Base-by-base conservation (phyloP, 768 basidiomycete genomes). In the Calocera viscosa region DNA sequence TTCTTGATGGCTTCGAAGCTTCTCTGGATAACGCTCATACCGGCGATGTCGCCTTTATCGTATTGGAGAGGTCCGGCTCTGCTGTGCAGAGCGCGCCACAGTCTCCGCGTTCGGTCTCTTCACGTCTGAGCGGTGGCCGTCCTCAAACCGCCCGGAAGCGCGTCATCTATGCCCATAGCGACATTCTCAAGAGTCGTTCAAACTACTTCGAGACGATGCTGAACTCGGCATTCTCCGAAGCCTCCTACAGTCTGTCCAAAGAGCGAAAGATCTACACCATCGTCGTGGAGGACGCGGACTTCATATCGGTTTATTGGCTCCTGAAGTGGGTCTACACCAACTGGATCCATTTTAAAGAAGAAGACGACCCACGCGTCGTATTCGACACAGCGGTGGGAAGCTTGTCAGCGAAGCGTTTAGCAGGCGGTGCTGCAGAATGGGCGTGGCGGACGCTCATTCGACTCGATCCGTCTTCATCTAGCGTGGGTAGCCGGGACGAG, bases 181-280 rank as follows among this genome's bases (percentile, higher is more conserved):
- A 89, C 70, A 88, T 91, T 64, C 80, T 91, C 24, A 84, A 77
- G 63, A 80, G 82, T 12, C 79, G 89, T n/a, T 88, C 88, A 16
- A 89, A 90, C 68, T 91, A 90, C 72, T 90, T 90, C 70, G 80
- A 84, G 2, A 88, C 86, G 0, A 87, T 90, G 83, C 80, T 91
- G 12, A 77, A 82, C 24, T 88, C 87, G 0, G 80, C 85, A 0
- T 91, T 90, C 71, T 74, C 83, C n/a, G 89, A 90, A 75, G 85
- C 76, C 19, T 71, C 77, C 32, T 67, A 68, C 24, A 66, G 64
- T 19, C 34, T 74, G 10, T 75, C 76, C 1, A 82, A 80, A 26
- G 83, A 84, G 70, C 77, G 85, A 67, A 84, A 86, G 71, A 69
- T 84, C 0, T 82, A 84, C 72, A 86, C 83, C 1, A 75, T 90